Evolutionary conservation across 108 stramenopile genomes (phyloP), one percentile per base, ranked within the genome.

Genomic region (Skeletonema grethae): DNA sequence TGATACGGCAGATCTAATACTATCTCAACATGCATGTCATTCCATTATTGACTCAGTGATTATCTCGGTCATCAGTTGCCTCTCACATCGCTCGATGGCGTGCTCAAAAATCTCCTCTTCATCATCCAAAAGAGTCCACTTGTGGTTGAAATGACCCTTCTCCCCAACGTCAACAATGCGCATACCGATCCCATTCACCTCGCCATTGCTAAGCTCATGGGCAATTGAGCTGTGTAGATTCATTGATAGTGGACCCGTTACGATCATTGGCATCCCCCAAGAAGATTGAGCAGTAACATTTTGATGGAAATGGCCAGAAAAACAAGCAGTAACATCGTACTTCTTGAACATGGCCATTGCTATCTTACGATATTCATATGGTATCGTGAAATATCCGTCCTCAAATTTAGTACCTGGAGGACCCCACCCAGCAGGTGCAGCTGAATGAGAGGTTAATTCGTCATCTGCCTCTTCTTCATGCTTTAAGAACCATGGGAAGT

Each of bases 221-320:
- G 22, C 16, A 11, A 77, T 77, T 5, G 64, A 48, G 30, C 76
- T 77, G 15, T 41, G 18, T n/a, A 77, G 70, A 12, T 36, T 77
- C 76, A 77, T 77, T 9, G 31, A 35, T 25, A 77, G 45, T 1
- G 76, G 76, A 8, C 76, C 76, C 9, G 70, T 77, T 7, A 77
- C 76, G 30, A 77, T 77, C 76, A 77, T 77, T 16, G 74, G 74
- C 67, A 74, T 74, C 7, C 73, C 73, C 73, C 73, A 74, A 24
- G 67, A 68, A 18, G 73, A 57, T 31, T 67, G 24, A 30, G 72
- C 55, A 15, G 57, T 39, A 5, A 74, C 73, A 28, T 74, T 74
- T 20, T 74, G 73, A 29, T 74, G 73, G 35, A 74, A 74, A 57
- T 74, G 73, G 4, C 73, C 73, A 3, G 43, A 50, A 57, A 74